Conservation (phyloP, 208 protist species). For the Acanthamoeba culbertsoni region DNA sequence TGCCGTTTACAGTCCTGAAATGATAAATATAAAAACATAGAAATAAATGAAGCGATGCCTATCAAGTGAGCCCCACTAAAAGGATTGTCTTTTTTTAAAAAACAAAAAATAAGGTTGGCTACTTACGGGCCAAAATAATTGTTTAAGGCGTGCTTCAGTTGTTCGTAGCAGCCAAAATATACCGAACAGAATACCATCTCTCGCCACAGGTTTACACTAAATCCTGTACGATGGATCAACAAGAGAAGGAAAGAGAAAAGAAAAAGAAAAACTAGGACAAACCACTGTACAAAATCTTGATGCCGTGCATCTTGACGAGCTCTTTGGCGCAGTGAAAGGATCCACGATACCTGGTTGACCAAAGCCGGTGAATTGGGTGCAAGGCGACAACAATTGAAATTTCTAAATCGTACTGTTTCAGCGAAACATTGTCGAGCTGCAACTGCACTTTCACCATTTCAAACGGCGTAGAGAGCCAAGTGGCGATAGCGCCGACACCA, state of each 20-base stretch:
- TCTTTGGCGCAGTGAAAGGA: constrained; percentile 23
- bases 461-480: constrained; percentile 21
- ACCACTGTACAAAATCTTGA: constrained; percentile 48
- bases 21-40: background rate
- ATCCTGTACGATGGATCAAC: too few species aligned
- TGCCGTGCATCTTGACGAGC: background rate
- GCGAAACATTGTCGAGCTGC: constrained; percentile 42
- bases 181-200: constrained; percentile 31
- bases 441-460: constrained; percentile 55
- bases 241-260: background rate
- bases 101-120: background rate
- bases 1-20: background rate
- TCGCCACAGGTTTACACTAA: constrained; percentile 10
- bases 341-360: constrained; percentile 32
- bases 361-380: too few species aligned
- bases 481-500: background rate
- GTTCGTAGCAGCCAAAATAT: constrained; percentile 48
- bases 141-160: constrained; percentile 24
- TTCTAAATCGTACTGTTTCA: background rate
- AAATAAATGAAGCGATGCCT: background rate
- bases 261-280: background rate
- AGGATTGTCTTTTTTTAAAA: too few species aligned
- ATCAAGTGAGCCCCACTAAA: background rate
- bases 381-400: too few species aligned
- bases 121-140: background rate